Conservation (phyloP, 2,329 filamentous ascomycete genomes). For the Diaporthe batatas region DNA sequence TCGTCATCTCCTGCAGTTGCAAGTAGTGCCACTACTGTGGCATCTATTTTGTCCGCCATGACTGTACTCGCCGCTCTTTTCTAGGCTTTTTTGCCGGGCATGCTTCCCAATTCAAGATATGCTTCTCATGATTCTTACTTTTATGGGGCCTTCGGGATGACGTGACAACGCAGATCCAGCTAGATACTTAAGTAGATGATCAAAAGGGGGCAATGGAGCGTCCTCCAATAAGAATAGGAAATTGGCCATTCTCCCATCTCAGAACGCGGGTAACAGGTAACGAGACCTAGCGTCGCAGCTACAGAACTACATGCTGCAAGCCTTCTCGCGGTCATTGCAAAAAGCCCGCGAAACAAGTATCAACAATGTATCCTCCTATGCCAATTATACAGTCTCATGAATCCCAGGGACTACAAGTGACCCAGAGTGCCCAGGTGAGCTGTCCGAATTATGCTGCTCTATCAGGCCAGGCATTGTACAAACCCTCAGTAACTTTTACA, state of each 20-base stretch:
- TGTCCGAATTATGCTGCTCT: background rate
- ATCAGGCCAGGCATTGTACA: conserved; percentile 51
- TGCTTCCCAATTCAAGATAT: background rate
- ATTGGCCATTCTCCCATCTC: too few species aligned
- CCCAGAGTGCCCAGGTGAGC: too few species aligned
- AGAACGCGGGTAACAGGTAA: too few species aligned
- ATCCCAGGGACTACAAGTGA: background rate
- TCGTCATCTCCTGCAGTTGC: background rate
- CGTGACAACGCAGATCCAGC: background rate
- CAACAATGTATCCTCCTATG: too few species aligned
- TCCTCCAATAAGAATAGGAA: too few species aligned
- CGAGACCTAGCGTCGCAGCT: too few species aligned
- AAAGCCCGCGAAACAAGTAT: too few species aligned
- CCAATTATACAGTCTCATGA: too few species aligned
- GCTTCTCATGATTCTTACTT: background rate
- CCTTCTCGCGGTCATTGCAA: too few species aligned
- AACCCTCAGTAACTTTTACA: conserved; percentile 52
- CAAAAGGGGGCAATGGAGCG: too few species aligned
- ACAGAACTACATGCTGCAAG: too few species aligned
- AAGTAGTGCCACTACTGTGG: background rate
- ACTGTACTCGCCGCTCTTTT: background rate
- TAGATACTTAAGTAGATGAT: background rate
- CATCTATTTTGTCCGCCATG: background rate
- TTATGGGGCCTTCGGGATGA: background rate
- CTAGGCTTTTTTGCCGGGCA: background rate